Conservation (phyloP, 192 early-diverging fungal species). For the Endogone sp. region DNA sequence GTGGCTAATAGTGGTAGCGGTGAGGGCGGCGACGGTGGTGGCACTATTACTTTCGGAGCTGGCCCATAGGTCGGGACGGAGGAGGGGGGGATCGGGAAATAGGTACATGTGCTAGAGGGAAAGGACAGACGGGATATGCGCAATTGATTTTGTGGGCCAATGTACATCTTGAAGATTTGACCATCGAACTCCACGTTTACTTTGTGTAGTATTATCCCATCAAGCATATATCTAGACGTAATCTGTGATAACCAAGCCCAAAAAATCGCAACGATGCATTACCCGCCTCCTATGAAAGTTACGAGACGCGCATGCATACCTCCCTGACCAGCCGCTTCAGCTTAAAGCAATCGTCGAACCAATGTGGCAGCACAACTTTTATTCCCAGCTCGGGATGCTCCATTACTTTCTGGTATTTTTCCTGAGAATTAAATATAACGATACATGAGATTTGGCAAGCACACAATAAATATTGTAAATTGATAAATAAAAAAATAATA, state of each 20-base stretch:
- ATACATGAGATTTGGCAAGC: no score
- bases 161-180: no score
- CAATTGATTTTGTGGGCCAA: constrained; percentile 27
- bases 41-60: no score
- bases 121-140: neutral
- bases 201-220: no score
- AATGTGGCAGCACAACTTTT: constrained; percentile 65
- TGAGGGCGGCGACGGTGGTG: neutral
- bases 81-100: constrained; percentile 29
- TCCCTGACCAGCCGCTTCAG: constrained; percentile 45
- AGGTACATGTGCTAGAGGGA: constrained; percentile 20
- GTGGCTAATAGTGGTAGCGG: no score
- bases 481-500: no score
- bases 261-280: no score
- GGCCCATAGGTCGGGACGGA: constrained; percentile 2
- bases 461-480: no score
- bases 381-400: constrained; percentile 39
- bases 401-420: constrained; percentile 42
- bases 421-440: constrained; percentile 21
- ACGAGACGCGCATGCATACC: constrained; percentile 14
- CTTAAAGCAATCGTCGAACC: constrained; percentile 65
- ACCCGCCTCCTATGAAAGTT: no score
- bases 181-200: no score
- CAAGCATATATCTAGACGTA: no score
- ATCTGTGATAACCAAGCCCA: no score